Conservation (phyloP, 2,329 filamentous ascomycete genomes). For the Hypocreales sp. region DNA sequence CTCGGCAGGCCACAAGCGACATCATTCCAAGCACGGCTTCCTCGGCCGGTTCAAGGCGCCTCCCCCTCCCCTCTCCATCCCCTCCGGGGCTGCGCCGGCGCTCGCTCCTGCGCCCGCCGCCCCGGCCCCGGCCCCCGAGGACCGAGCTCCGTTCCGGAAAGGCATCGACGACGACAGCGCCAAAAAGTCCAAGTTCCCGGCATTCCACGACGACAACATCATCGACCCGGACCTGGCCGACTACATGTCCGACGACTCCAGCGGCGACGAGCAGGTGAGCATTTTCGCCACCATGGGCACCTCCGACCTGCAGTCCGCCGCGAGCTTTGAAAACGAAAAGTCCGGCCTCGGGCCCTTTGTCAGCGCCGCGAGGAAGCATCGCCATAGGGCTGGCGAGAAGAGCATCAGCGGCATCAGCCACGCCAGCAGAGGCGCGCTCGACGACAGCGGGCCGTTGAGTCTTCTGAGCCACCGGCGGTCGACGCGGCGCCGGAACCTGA, state of each 20-base stretch:
- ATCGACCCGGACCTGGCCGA: constrained; percentile 92
- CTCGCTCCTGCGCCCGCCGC: background rate
- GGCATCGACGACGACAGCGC: constrained; percentile 48
- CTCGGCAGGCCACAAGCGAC: constrained; percentile 58
- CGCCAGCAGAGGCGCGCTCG: constrained; percentile 47
- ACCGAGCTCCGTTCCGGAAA: constrained; percentile 78
- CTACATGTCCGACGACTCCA: constrained; percentile 92
- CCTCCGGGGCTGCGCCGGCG: too few species aligned
- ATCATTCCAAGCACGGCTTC: constrained; percentile 77
- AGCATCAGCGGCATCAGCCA: constrained; percentile 57
- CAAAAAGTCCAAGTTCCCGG: constrained; percentile 55
- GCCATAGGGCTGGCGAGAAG: constrained; percentile 59
- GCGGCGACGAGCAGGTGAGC: constrained; percentile 80
- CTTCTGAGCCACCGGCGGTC: constrained; percentile 45
- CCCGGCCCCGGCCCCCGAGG: constrained; percentile 37
- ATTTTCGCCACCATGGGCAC: constrained; percentile 65
- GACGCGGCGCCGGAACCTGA: constrained; percentile 64
- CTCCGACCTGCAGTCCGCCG: constrained; percentile 43
- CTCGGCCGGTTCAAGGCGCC: constrained; percentile 62
- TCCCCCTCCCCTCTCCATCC: constrained; percentile 22
- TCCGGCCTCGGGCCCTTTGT: constrained; percentile 58
- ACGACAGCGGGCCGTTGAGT: constrained; percentile 43
- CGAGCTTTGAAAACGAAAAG: constrained; percentile 62
- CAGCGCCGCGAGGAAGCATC: constrained; percentile 58
- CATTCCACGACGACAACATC: constrained; percentile 97